Percentiles rank a stretch among this genome's conserved stretches.
phyloP scores from a whole-genome alignment of 345 rosid genomes.

The Eucalyptus caleyi region DNA sequence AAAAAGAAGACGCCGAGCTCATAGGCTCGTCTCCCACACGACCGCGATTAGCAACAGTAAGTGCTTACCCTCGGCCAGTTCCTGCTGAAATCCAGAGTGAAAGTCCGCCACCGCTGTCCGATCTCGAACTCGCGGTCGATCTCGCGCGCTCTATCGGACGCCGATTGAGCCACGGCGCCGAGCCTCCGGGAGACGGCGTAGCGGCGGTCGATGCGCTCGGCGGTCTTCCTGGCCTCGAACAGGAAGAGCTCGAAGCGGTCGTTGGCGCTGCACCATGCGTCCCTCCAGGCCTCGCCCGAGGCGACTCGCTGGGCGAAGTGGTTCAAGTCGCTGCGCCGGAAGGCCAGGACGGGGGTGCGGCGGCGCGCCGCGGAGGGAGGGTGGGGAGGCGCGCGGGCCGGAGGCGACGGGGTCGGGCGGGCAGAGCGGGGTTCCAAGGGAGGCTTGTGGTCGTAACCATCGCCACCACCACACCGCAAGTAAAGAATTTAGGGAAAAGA shows the following conservation, averaged over 20 bases:
- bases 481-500: not conserved
- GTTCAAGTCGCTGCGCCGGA: slow-evolving; percentile 54
- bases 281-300: slow-evolving; percentile 59
- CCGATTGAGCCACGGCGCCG: slow-evolving; percentile 40
- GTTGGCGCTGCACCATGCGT: slow-evolving; percentile 80
- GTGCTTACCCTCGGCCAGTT: slow-evolving; percentile 74
- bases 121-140: slow-evolving; percentile 71
- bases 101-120: slow-evolving; percentile 46
- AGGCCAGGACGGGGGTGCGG: slow-evolving; percentile 10
- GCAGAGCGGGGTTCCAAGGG: not conserved
- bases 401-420: not conserved
- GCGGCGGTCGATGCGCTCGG: slow-evolving; percentile 67
- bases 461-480: not conserved
- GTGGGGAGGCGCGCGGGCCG: not conserved
- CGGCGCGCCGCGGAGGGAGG: not conserved
- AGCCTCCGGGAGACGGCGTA: slow-evolving; percentile 70
- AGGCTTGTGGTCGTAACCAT: slow-evolving; percentile 4
- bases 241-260: slow-evolving; percentile 73
- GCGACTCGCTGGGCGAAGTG: slow-evolving; percentile 38
- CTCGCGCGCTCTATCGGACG: slow-evolving; percentile 55
- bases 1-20: not conserved
- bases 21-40: not conserved
- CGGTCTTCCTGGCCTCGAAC: slow-evolving; percentile 76
- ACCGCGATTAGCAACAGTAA: not conserved
- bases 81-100: slow-evolving; percentile 57